Base-by-base conservation (phyloP, 2,329 filamentous ascomycete species). In the Didymella pomorum region DNA sequence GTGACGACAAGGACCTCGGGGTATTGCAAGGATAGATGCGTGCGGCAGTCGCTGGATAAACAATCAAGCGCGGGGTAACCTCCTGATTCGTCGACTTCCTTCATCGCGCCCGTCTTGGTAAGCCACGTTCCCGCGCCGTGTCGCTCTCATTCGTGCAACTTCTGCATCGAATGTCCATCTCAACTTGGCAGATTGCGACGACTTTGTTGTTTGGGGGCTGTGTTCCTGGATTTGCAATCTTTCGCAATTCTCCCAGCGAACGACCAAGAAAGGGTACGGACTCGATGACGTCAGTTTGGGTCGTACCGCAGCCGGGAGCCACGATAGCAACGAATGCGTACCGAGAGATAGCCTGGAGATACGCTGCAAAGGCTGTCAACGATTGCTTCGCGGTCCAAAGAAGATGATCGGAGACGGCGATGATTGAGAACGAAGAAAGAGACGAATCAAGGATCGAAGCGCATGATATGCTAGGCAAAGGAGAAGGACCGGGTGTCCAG, bases 191-290 rank as follows among this genome's bases (percentile, higher is more conserved):
- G 18, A 33, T 42, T 53, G 37, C 39, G 50, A 53, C 29, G n/a
- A 28, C 25, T 49, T 53, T 20, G 18, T 21, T 10, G 7, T 33
- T 11, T 35, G 29, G 42, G 48, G 46, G 33, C 47, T 52, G 54
- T 52, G 48, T 48, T 20, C 33, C 4, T 56, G 25, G 20, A 74
- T 51, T 77, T 77, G 1, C 83, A 78, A 2, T 81, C 79, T 14
- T 84, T 41, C 80, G 81, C 0, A 20, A 26, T 23, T 10, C n/a
- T 41, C 18, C 6, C 25, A 29, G 31, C 42, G 39, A 25, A 18
- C n/a, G 18, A 26, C 23, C 33, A 23, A 41, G 29, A 29, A 44
- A 8, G 5, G 35, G 7, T 26, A 4, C 18, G 2, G 11, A 12
- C 28, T 37, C 21, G 23, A 56, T 50, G 52, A 56, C 46, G 46